These are phyloP conservation scores for Kodamaea sp. DNA, from an alignment of 1,139 yeast species.

Conservation along the genomic window DNA sequence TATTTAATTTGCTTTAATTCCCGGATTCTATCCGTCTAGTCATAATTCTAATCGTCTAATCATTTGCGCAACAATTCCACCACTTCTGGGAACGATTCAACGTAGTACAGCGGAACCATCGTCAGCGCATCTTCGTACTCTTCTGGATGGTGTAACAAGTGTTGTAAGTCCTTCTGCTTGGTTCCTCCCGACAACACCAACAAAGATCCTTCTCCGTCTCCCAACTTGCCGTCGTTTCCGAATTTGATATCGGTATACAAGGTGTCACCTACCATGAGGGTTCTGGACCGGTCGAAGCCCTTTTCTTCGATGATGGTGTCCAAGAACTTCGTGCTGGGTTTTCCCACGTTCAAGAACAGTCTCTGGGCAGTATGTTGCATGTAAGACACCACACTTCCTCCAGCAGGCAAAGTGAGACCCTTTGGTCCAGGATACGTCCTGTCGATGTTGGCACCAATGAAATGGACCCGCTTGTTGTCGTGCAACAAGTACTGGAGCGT, in stretches of 20 bases:
- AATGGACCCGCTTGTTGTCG: conserved; percentile 34
- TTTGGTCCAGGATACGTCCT: conserved; percentile 42
- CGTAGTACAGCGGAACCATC: conserved; percentile 29
- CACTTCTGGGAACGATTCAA: conserved; percentile 36
- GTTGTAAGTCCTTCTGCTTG: conserved; percentile 24
- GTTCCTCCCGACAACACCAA: conserved; percentile 44
- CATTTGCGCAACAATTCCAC: too few species aligned
- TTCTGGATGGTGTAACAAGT: conserved; percentile 12
- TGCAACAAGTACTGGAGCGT: conserved; percentile 42
- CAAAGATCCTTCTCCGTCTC: conserved; percentile 31
- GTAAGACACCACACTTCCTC: conserved; percentile 43
- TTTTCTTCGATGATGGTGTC: conserved; percentile 31
- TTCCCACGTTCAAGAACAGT: conserved; percentile 39
- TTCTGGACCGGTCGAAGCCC: conserved; percentile 27
- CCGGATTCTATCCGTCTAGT: background rate
- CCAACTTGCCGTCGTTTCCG: conserved; percentile 42
- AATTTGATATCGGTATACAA: conserved; percentile 46
- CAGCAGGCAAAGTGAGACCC: conserved; percentile 43
- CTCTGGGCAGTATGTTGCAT: conserved; percentile 40
- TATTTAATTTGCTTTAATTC: background rate
- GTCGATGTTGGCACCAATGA: conserved; percentile 45
- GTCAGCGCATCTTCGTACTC: conserved; percentile 19
- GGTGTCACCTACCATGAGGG: conserved; percentile 48
- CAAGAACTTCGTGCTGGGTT: conserved; percentile 36
- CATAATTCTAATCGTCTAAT: too few species aligned